Percentiles rank a stretch among this genome's conserved stretches.
phyloP scores from a whole-genome alignment of 1,139 yeast species.

The Kodamaea fungicola region DNA sequence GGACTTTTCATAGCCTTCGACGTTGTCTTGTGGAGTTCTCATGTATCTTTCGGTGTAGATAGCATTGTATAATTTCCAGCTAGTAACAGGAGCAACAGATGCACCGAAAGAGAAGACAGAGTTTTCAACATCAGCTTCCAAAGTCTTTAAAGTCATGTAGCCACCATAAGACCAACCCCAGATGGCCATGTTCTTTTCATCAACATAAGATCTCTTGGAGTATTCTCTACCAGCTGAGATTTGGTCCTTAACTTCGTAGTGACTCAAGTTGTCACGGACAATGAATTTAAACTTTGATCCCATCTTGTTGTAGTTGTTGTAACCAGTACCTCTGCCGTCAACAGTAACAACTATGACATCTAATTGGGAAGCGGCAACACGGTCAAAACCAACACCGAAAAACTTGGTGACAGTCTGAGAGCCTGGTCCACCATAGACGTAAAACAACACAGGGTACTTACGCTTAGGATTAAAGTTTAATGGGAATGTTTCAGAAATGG shows the following conservation, averaged over 20 bases:
- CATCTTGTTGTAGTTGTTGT: slow-evolving; percentile 39
- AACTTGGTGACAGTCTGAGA: slow-evolving; percentile 61
- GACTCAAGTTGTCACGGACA: slow-evolving; percentile 65
- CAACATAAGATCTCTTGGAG: slow-evolving; percentile 53
- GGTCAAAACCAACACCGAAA: slow-evolving; percentile 56
- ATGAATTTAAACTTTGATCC: slow-evolving; percentile 54
- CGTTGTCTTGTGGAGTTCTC: slow-evolving; percentile 64
- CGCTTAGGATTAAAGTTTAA: slow-evolving; percentile 51
- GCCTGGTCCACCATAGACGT: slow-evolving; percentile 81
- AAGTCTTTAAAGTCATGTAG: slow-evolving; percentile 66
- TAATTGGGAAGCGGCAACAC: slow-evolving; percentile 64
- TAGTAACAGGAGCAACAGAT: slow-evolving; percentile 79
- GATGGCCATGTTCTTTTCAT: slow-evolving; percentile 56
- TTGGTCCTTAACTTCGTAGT: slow-evolving; percentile 69
- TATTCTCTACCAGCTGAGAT: slow-evolving; percentile 64
- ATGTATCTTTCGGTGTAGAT: slow-evolving; percentile 77
- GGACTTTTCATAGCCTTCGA: slow-evolving; percentile 52
- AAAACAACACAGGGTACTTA: slow-evolving; percentile 68
- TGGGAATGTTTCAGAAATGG: slow-evolving; percentile 64
- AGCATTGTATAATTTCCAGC: slow-evolving; percentile 73
- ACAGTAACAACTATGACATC: slow-evolving; percentile 74
- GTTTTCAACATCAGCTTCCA: slow-evolving; percentile 60
- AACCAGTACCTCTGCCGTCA: slow-evolving; percentile 83
- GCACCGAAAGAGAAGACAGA: slow-evolving; percentile 64
- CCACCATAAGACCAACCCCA: slow-evolving; percentile 92